Evolutionary conservation across 2,329 filamentous ascomycete genomes (phyloP), one percentile per base, ranked within the genome.

Genomic region (Alternaria gaisen): DNA sequence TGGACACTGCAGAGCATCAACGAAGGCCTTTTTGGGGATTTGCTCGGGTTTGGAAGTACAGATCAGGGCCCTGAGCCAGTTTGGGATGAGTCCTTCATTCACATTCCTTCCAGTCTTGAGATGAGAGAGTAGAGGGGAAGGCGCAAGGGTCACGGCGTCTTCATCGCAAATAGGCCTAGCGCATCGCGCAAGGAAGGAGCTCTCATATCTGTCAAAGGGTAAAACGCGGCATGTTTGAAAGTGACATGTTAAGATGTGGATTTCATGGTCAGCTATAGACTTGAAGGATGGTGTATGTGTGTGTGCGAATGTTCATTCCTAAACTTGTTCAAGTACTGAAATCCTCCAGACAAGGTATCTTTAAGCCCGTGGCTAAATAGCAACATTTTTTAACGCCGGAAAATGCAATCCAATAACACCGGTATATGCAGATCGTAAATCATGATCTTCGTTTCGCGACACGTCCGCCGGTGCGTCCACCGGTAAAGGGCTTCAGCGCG

Each of bases 401-500:
- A 67, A 70, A 71, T 72, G 71, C 70, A 58, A 64, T 38, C 36
- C 58, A 34, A 58, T 46, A 69, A 67, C 69, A 67, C 68, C 63
- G 53, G 41, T 63, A 53, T 50, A 59, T 57, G 47, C 51, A 48
- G 46, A 47, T 65, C 51, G 53, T 61, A 55, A 58, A 65, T 69
- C 62, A 75, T 66, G 42, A 53, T 55, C 63, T 66, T 43, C 70
- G 64, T 66, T 75, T 77, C 51, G 60, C 65, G 24, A 76, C 65
- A 9, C 71, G 63, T n/a, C 66, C 65, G 36, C 72, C 69, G 22
- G 42, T 30, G 16, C 38, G 54, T 36, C 55, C 53, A 26, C 58
- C 53, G 22, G 72, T 73, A 50, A 72, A 74, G 3, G 75, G 75
- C 61, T 78, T 78, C 51, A 77, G 53, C 1, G 75, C 75, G 34